These are phyloP conservation scores for Ceratocystiopsis minuta DNA, from an alignment of 2,329 filamentous ascomycete genomes.

Conservation along the genomic window DNA sequence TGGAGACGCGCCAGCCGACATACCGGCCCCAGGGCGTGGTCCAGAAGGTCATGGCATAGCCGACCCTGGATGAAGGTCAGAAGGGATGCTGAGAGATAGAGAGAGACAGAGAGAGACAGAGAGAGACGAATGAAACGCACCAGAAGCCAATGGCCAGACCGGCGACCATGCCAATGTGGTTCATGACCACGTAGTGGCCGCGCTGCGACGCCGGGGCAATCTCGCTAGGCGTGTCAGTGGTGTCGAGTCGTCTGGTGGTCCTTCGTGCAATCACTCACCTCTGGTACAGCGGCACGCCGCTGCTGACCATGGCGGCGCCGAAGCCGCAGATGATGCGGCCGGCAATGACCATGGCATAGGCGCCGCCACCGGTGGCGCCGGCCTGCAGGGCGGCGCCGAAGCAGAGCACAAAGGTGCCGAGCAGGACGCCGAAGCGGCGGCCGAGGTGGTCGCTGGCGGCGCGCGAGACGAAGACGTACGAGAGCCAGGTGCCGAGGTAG, in stretches of 20 bases:
- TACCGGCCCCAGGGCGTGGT: conserved; percentile 21
- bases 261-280: conserved; percentile 17
- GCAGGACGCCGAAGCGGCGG: conserved; percentile 30
- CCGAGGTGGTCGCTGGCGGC: conserved; percentile 31
- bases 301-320: conserved; percentile 36
- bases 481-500: conserved; percentile 36
- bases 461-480: conserved; percentile 36
- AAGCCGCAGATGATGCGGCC: conserved; percentile 34
- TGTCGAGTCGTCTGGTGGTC: too few relatives aligned
- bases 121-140: conserved; percentile 16
- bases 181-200: conserved; percentile 38
- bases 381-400: conserved; percentile 32
- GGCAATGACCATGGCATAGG: conserved; percentile 28
- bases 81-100: neutral
- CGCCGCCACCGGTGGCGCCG: conserved; percentile 20
- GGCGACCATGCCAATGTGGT: conserved; percentile 38
- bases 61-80: conserved; percentile 27
- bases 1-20: conserved; percentile 34
- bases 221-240: conserved; percentile 21
- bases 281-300: conserved; percentile 38
- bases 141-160: conserved; percentile 37
- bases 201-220: conserved; percentile 33
- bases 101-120: neutral
- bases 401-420: conserved; percentile 26
- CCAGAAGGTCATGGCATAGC: conserved; percentile 39